Evolutionary conservation across 352 stramenopile species (phyloP).

Genomic region (Pythium aquatile): DNA sequence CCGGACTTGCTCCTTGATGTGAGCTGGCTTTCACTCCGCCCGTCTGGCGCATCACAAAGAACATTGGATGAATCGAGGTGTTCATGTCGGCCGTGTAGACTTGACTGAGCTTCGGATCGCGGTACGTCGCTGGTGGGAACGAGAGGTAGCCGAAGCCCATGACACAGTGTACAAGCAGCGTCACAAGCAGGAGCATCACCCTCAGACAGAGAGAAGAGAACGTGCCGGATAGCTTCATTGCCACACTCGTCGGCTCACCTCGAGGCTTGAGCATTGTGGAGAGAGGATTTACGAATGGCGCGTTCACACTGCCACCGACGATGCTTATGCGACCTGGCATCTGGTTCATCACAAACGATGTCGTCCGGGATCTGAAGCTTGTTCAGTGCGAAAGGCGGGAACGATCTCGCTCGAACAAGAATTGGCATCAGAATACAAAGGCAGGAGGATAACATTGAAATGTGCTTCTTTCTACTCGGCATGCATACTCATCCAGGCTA

Average conservation of each 20-base stretch:
- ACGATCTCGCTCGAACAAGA: too few species aligned
- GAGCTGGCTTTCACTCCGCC: background rate
- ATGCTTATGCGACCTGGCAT: too few species aligned
- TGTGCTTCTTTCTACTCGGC: too few species aligned
- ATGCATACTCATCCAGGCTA: too few species aligned
- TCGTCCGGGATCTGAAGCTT: too few species aligned
- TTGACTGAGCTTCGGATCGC: constrained; percentile 11
- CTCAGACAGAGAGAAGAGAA: background rate
- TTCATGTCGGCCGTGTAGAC: constrained; percentile 14
- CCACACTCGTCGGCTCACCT: background rate
- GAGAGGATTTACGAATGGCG: too few species aligned
- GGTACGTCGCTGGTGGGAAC: constrained; percentile 23
- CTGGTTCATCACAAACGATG: too few species aligned
- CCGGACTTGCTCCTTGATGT: background rate
- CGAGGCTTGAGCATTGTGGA: background rate
- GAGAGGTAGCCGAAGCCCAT: constrained; percentile 18
- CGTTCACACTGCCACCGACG: too few species aligned
- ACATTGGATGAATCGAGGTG: constrained; percentile 21
- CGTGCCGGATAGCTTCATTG: background rate
- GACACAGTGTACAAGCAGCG: background rate
- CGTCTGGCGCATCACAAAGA: constrained; percentile 11
- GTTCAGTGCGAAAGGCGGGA: too few species aligned
- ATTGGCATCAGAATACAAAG: too few species aligned
- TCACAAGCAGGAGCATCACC: background rate
- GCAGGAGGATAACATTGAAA: too few species aligned